Conservation (phyloP, 2,329 filamentous ascomycete species). For the Clonostachys chloroleuca region DNA sequence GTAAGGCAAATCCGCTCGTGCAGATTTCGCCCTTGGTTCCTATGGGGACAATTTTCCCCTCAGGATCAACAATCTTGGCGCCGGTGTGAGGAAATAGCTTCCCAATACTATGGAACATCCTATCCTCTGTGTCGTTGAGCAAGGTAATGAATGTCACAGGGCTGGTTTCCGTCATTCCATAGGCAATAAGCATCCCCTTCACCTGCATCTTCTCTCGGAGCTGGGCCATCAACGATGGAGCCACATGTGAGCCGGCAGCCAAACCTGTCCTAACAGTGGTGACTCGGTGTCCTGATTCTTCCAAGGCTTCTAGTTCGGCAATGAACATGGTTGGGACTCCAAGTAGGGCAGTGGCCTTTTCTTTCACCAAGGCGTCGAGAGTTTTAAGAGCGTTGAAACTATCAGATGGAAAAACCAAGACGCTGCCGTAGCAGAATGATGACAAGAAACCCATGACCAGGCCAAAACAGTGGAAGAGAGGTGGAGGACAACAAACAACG, state of each 20-base stretch:
- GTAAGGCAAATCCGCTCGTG: constrained; percentile 53
- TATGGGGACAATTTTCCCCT: constrained; percentile 46
- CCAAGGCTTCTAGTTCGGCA: constrained; percentile 56
- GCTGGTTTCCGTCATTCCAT: constrained; percentile 65
- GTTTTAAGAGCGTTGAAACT: constrained; percentile 58
- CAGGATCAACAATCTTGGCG: constrained; percentile 58
- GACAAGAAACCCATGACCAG: constrained; percentile 68
- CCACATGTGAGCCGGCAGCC: constrained; percentile 60
- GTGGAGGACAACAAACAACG: constrained; percentile 12
- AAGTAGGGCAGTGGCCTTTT: constrained; percentile 46
- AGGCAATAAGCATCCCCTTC: constrained; percentile 46
- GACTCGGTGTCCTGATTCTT: constrained; percentile 15
- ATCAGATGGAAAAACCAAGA: constrained; percentile 64
- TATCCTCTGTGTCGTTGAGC: constrained; percentile 59
- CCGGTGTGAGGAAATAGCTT: constrained; percentile 54
- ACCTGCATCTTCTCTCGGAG: constrained; percentile 58
- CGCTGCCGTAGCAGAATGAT: constrained; percentile 55
- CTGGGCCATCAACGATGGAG: constrained; percentile 56
- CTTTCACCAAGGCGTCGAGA: constrained; percentile 47
- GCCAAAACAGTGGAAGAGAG: constrained; percentile 69
- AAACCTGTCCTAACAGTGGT: constrained; percentile 58
- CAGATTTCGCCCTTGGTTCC: constrained; percentile 58
- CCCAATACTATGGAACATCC: constrained; percentile 60
- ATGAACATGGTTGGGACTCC: constrained; percentile 67
- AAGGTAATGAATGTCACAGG: constrained; percentile 60